Conservation (phyloP, 2,329 filamentous ascomycete species). For the Dothideomycetes sp. region DNA sequence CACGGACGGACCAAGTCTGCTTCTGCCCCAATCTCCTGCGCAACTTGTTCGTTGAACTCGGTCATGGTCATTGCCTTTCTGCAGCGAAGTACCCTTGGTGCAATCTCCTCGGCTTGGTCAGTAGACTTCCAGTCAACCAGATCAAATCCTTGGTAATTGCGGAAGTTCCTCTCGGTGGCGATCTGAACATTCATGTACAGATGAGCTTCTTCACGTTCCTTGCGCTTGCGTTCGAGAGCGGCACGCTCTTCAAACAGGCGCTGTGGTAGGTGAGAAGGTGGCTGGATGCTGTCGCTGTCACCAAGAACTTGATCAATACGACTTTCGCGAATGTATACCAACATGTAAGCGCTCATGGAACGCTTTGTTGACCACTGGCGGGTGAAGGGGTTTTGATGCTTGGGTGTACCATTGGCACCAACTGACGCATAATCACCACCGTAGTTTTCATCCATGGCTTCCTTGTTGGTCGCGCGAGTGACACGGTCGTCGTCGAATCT, state of each 20-base stretch:
- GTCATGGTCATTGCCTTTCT: constrained; percentile 66
- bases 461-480: constrained; percentile 81
- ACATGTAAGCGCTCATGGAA: constrained; percentile 90
- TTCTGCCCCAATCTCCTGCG: constrained; percentile 58
- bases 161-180: constrained; percentile 74
- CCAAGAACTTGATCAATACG: constrained; percentile 74
- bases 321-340: constrained; percentile 91
- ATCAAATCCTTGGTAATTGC: constrained; percentile 73
- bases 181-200: constrained; percentile 80
- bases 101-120: constrained; percentile 57
- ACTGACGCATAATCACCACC: constrained; percentile 66
- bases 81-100: constrained; percentile 63
- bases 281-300: constrained; percentile 65
- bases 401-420: constrained; percentile 46
- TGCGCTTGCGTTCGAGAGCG: constrained; percentile 63
- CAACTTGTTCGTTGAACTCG: constrained; percentile 64
- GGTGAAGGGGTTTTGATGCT: constrained; percentile 55
- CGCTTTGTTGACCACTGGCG: constrained; percentile 55
- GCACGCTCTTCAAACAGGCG: constrained; percentile 77
- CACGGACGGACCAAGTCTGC: constrained; percentile 69
- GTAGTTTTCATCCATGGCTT: constrained; percentile 94
- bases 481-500: constrained; percentile 97
- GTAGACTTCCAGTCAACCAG: constrained; percentile 55
- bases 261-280: constrained; percentile 68
- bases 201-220: constrained; percentile 89